Evolutionary conservation across 2,329 filamentous ascomycete genomes (phyloP).

Genomic region (Neoarthrinium moseri): DNA sequence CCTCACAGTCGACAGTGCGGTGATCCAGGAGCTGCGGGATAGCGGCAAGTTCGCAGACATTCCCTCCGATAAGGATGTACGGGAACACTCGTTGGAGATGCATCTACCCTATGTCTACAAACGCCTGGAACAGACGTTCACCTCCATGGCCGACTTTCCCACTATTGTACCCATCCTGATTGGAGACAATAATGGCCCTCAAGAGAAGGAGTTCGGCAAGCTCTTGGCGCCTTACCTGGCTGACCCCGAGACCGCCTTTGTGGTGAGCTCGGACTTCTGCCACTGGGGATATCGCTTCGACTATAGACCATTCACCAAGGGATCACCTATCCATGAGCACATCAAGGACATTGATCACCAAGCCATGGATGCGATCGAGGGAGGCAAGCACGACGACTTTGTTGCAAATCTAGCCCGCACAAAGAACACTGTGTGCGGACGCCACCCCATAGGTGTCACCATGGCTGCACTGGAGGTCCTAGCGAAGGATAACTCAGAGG

Average conservation of each 20-base stretch:
- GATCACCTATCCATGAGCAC: slow-evolving; percentile 71
- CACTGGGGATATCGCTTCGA: slow-evolving; percentile 88
- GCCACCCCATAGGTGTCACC: slow-evolving; percentile 89
- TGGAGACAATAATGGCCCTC: slow-evolving; percentile 65
- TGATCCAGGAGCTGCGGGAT: slow-evolving; percentile 46
- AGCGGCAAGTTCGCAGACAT: slow-evolving; percentile 65
- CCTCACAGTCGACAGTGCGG: slow-evolving; percentile 61
- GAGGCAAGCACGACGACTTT: slow-evolving; percentile 70
- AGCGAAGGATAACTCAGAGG: slow-evolving; percentile 31
- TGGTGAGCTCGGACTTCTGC: slow-evolving; percentile 94
- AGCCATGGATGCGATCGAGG: slow-evolving; percentile 82
- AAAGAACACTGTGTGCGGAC: slow-evolving; percentile 88
- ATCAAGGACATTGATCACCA: slow-evolving; percentile 77
- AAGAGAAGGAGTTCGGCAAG: slow-evolving; percentile 67
- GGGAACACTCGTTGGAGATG: slow-evolving; percentile 95
- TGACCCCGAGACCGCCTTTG: slow-evolving; percentile 75
- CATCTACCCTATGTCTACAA: slow-evolving; percentile 93
- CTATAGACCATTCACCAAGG: slow-evolving; percentile 73
- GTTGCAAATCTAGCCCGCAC: slow-evolving; percentile 68
- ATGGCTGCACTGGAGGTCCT: slow-evolving; percentile 83
- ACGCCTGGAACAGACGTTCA: slow-evolving; percentile 55
- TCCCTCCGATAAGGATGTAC: slow-evolving; percentile 64
- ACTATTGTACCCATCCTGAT: slow-evolving; percentile 82
- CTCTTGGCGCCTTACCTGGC: slow-evolving; percentile 76
- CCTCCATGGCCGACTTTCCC: slow-evolving; percentile 58